These are phyloP conservation scores for Aureobasidium lini DNA, from an alignment of 2,329 filamentous ascomycete genomes.

Conservation along the genomic window DNA sequence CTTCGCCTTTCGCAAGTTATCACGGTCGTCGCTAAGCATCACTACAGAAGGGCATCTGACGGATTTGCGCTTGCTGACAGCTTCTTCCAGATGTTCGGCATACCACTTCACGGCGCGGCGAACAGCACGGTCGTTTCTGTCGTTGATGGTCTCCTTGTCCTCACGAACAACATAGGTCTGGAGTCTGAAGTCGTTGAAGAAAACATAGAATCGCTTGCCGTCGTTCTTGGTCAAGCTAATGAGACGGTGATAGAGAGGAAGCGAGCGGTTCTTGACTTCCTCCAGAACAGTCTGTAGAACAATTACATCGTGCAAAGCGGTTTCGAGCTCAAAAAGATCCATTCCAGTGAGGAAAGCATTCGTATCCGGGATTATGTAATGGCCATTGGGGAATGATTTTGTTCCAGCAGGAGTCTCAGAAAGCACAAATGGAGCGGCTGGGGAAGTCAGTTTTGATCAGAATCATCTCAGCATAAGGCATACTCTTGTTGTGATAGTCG, in stretches of 20 bases:
- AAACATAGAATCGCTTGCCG: slow-evolving; percentile 95
- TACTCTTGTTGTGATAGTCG: slow-evolving; percentile 72
- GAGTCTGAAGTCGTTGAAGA: slow-evolving; percentile 95
- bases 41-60: slow-evolving; percentile 65
- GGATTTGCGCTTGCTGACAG: slow-evolving; percentile 48
- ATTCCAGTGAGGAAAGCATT: slow-evolving; percentile 93
- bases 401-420: slow-evolving; percentile 83
- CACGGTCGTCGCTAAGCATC: slow-evolving; percentile 89
- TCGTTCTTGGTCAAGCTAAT: slow-evolving; percentile 88
- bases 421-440: slow-evolving; percentile 71
- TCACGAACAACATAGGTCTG: slow-evolving; percentile 79
- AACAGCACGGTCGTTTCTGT: slow-evolving; percentile 90
- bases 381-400: slow-evolving; percentile 72
- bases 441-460: not conserved
- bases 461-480: slow-evolving; percentile 21
- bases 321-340: slow-evolving; percentile 90
- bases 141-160: slow-evolving; percentile 81
- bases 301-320: slow-evolving; percentile 92
- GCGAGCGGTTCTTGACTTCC: slow-evolving; percentile 85
- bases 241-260: slow-evolving; percentile 90
- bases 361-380: slow-evolving; percentile 93
- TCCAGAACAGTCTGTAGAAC: slow-evolving; percentile 94
- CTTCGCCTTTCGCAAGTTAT: slow-evolving; percentile 76
- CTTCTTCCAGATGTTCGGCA: slow-evolving; percentile 64
- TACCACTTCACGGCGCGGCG: slow-evolving; percentile 87